Conservation (phyloP, 1,139 yeast genomes). For the Scheffersomyces stambukii region DNA sequence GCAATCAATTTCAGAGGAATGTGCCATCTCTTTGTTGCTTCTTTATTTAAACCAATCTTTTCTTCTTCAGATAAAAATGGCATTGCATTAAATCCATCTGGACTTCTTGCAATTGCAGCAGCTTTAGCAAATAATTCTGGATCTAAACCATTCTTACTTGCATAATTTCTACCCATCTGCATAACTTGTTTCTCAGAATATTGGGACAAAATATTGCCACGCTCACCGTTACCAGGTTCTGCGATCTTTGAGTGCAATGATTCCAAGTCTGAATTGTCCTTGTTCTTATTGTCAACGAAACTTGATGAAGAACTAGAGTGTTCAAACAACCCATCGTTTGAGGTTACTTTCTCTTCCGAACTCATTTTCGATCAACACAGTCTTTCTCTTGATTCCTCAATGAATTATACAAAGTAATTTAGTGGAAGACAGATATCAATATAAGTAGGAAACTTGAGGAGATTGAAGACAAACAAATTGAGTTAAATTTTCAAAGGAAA, state of each 20-base stretch:
- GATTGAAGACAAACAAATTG: too few species aligned
- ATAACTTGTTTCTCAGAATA: slow-evolving; percentile 63
- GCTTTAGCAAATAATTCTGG: slow-evolving; percentile 65
- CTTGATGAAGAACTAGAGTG: slow-evolving; percentile 19
- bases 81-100: slow-evolving; percentile 57
- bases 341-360: not conserved
- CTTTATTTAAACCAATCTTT: slow-evolving; percentile 48
- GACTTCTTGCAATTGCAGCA: slow-evolving; percentile 72
- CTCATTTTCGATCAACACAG: too few species aligned
- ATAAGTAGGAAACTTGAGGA: too few species aligned
- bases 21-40: slow-evolving; percentile 61
- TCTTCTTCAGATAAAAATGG: slow-evolving; percentile 56
- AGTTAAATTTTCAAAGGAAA: too few species aligned
- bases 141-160: slow-evolving; percentile 57
- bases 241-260: slow-evolving; percentile 19
- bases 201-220: slow-evolving; percentile 58
- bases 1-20: slow-evolving; percentile 58
- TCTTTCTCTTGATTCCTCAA: too few species aligned
- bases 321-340: slow-evolving; percentile 18
- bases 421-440: too few species aligned
- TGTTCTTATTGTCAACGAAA: slow-evolving; percentile 15
- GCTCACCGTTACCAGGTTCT: slow-evolving; percentile 24
- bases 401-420: too few species aligned
- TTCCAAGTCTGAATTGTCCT: slow-evolving; percentile 20
- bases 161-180: slow-evolving; percentile 70